Evolutionary conservation across 495 filamentous ascomycete species (phyloP).

Genomic region (Jackrogersella minutella): DNA sequence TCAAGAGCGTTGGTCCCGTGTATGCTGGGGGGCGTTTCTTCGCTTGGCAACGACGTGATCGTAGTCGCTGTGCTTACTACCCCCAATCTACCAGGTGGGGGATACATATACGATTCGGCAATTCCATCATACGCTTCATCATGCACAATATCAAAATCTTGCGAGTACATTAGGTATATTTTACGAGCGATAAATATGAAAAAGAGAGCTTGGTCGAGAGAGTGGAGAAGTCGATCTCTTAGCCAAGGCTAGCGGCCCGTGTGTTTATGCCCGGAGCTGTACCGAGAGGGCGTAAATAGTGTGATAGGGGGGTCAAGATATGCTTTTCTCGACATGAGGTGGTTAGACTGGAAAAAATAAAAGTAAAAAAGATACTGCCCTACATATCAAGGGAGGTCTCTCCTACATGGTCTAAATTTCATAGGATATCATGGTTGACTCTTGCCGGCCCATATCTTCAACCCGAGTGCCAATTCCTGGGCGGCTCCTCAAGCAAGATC

Average conservation of each 20-base stretch:
- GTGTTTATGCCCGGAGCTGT: slow-evolving; percentile 1
- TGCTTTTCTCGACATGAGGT: not conserved
- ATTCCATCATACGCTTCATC: not conserved
- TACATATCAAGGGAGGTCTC: not conserved
- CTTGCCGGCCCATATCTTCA: slow-evolving; percentile 4
- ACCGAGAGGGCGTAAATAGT: slow-evolving; percentile 10
- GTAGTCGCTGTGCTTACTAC: not conserved
- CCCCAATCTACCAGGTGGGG: not conserved
- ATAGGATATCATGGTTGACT: not conserved
- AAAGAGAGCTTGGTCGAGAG: not conserved
- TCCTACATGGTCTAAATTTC: not conserved
- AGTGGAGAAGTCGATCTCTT: slow-evolving; percentile 1
- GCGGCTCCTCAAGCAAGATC: not conserved
- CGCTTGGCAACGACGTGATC: not conserved
- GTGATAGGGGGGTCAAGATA: not conserved
- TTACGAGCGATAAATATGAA: not conserved
- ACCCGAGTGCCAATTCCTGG: slow-evolving; percentile 10
- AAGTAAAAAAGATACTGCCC: not conserved
- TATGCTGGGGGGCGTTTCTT: slow-evolving; percentile 6
- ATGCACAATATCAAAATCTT: not conserved
- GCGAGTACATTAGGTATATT: not conserved
- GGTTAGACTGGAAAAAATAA: not conserved
- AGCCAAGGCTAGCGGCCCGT: not conserved
- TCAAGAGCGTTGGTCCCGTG: not conserved
- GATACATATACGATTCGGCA: not conserved